A percentile compares a stretch with the other conserved stretches of the same genome.
These are phyloP conservation scores for Penicillium janthinellum DNA, from an alignment of 2,329 filamentous ascomycete genomes.

Conservation along the genomic window DNA sequence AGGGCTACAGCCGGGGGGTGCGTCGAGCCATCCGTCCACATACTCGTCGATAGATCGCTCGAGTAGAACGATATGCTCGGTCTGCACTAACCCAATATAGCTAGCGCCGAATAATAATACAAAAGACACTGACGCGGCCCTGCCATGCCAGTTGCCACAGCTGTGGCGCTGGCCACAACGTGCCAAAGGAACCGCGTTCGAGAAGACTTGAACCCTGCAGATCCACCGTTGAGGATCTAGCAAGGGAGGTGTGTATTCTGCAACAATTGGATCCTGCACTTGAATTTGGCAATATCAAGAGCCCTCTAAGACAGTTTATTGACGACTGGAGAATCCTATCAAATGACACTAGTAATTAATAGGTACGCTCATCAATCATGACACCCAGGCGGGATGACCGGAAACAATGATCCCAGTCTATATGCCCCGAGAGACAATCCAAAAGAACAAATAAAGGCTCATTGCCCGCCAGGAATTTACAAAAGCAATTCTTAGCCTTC, in stretches of 20 bases:
- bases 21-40: background rate
- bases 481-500: background rate
- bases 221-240: background rate
- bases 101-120: background rate
- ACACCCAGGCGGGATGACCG: slow-evolving; percentile 3
- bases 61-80: background rate
- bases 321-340: background rate
- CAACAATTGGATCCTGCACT: no score
- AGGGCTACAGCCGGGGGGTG: background rate
- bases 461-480: background rate
- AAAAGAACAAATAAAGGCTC: background rate
- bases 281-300: background rate
- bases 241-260: background rate
- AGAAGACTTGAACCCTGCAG: slow-evolving; percentile 14
- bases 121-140: slow-evolving; percentile 19
- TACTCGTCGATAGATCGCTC: background rate
- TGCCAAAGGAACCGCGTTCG: slow-evolving; percentile 4
- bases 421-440: background rate
- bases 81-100: background rate
- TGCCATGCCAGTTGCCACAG: slow-evolving; percentile 14
- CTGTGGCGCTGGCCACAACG: slow-evolving; percentile 17
- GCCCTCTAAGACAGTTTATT: background rate
- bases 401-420: background rate
- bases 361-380: background rate
- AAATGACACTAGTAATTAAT: background rate